Evolutionary conservation across 345 rosid genomes (phyloP), one percentile per base, ranked within the genome.

Genomic region (Melaleuca alternifolia): DNA sequence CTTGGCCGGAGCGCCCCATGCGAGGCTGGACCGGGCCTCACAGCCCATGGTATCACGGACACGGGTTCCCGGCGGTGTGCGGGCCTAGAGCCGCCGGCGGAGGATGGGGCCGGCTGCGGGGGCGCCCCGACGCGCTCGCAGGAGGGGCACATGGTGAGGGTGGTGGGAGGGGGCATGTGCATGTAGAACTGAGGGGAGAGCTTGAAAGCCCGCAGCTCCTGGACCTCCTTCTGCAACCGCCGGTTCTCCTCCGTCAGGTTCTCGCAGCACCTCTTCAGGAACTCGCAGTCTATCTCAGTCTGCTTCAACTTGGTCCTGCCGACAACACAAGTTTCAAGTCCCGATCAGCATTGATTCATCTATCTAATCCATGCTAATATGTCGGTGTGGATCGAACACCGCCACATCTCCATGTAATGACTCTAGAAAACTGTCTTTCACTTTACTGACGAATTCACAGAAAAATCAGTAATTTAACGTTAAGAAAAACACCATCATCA

Each of bases 151-250:
- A 98, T 95, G 95, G 98, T 98, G 54, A 98, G 94, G 26, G 99
- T 98, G 16, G 99, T 96, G 2, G 99, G 99, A 86, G 99, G 99
- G 92, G 94, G 92, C 99, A 96, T 94, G 85, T 93, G 98, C 99
- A 98, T 96, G 98, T 94, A 98, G 90, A 98, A 95, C 90, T 95
- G 99, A 11, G 99, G 97, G 91, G 99, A 96, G 10, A 95, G 95
- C 90, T 98, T 98, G 86, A 98, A 93, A 87, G 99, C 98, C 77
- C 99, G 94, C 89, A 98, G 92, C 90, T 96, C 99, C 89, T 94
- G 96, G 53, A 96, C 98, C 87, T 98, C 99, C 82, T 95, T 98
- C 87, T 98, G 99, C 91, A 98, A 62, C 92, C 99, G 93, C 87
- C 98, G 91, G 94, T 98, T 98, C 89, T 98, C 99, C 62, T 95